Base-by-base conservation (phyloP, 179 eudicot genomes). In the Drosera spatulata region DNA sequence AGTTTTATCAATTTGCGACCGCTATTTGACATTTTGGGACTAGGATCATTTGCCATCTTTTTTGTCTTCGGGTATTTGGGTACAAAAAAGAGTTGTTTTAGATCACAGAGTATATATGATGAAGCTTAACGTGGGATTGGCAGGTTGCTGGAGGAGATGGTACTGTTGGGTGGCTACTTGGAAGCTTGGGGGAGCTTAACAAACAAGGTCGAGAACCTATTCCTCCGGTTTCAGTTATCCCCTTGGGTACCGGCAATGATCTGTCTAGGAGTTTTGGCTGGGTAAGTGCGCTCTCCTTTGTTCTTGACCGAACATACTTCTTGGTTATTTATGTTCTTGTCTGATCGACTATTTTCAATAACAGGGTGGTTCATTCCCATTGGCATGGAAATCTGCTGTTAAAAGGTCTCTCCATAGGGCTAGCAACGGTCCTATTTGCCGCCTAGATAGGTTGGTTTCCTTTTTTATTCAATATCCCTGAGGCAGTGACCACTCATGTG, bases 91-190 rank as follows among this genome's bases (percentile, higher is more conserved):
- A 22, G 33, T 22, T 22, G 33, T 22, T 22, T 22, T 22, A 22
- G 33, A 22, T 22, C 33, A 22, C 33, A 22, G 33, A 0, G 33
- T 22, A 22, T 22, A 22, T 22, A 22, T 22, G 33, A 22, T 22
- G 33, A 22, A 22, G 33, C 33, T 22, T 22, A 22, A 22, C 1
- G 33, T 22, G 33, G 33, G 33, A 22, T 22, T 50, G 10, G 53
- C 76, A 93, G 99, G 97, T 85, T 46, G 99, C 99, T 39, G 99
- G 99, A 39, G 97, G 99, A 74, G 99, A 93, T 76, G 99, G 99
- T 53, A 86, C 99, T 4, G 97, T 93, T 58, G 99, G 99, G 46
- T 89, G 99, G 99, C 84, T 89, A 52, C 84, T 93, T 10, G 99
- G 95, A 12, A 74, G 90, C 62, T 77, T 93, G 43, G 99, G 94